Evolutionary conservation across 345 rosid genomes (phyloP), one percentile per base, ranked within the genome.

Genomic region (Garcia nutans): DNA sequence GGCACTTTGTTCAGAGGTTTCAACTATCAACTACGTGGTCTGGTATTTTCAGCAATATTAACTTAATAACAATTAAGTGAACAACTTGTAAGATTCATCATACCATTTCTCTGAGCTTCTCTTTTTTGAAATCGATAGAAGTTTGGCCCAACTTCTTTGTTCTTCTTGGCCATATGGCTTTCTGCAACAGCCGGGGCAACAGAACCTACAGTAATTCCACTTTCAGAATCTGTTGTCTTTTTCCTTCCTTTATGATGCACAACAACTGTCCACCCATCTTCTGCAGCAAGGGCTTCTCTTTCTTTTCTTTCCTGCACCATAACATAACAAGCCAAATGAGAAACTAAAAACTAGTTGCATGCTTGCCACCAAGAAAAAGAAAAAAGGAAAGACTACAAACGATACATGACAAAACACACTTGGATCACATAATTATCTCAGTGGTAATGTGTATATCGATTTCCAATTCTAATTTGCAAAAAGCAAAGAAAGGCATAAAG

Each of bases 191-290:
- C 88, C 76, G 86, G 93, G 77, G 95, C 85, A 73, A 86, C 91
- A 50, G 98, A 92, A 63, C 97, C 97, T 67, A 93, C 97, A 3
- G 89, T 81, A 74, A 81, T 86, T 87, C 98, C 99, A 60, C 87
- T 85, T 79, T 92, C 95, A 56, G 89, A 13, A 26, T 93, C 99
- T 65, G 91, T 87, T 6, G 93, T 89, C 76, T 92, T 96, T 77
- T 96, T 96, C 88, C 98, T 92, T 81, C 99, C 98, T 85, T 91
- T 96, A 69, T 90, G 97, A 81, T 93, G 99, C 28, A 80, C 86
- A 6, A 93, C 99, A 75, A 93, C 98, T 47, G 96, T 93, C 99
- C 98, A 96, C 45, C 98, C 99, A 63, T 93, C 99, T 80, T 92
- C 98, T 47, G 93, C 91, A 68, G 88, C 92, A 73, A 76, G 91